Base-by-base conservation (phyloP, 768 basidiomycete genomes). In the Tephrocybe sp. region DNA sequence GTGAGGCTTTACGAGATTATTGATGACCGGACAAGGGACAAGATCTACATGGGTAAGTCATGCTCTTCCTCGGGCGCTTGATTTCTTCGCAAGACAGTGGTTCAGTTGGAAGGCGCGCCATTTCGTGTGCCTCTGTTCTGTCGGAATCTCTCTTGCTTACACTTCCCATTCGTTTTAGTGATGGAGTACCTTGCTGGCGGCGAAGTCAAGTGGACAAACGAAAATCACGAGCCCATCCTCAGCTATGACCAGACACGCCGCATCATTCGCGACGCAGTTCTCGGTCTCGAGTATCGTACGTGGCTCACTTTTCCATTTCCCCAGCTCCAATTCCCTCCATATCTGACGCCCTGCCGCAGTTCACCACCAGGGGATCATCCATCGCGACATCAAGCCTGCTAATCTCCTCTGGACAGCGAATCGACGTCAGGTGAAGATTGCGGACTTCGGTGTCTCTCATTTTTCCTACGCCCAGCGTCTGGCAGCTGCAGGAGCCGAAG, bases 371-470 rank as follows among this genome's bases (percentile, higher is more conserved):
- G 97, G 96, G 20, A 98, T 99, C 68, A 98, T 99, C 44, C 97
- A 99, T 71, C 91, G 97, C 51, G 97, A 99, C 72, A 98, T 99
- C 74, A 99, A 99, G 66, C 97, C 97, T 23, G 92, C 94, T 40
- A 99, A 99, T 69, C 84, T 99, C 20, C 79, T 99, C 24, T 93
- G 91, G 85, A 88, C 89, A 2, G 78, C 79, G 23, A 90, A 96
- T 72, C 85, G 90, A 47, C 81, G 83, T 53, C 83, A 81, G 51
- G 95, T 98, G 71, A 99, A 99, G 71, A 98, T 99, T 54, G 93
- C 88, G 23, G 97, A 99, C 71, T 98, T 99, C 68, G 97, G 97
- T 46, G 93, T 97, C 46, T 95, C 96, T 14, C 93, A 96, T 65
- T 94, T 96, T 69, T 96, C 93, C 4, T 88, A 92, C 60, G 90